phyloP scores from a whole-genome alignment of 352 stramenopile genomes.

The Phytophthora rubi region DNA sequence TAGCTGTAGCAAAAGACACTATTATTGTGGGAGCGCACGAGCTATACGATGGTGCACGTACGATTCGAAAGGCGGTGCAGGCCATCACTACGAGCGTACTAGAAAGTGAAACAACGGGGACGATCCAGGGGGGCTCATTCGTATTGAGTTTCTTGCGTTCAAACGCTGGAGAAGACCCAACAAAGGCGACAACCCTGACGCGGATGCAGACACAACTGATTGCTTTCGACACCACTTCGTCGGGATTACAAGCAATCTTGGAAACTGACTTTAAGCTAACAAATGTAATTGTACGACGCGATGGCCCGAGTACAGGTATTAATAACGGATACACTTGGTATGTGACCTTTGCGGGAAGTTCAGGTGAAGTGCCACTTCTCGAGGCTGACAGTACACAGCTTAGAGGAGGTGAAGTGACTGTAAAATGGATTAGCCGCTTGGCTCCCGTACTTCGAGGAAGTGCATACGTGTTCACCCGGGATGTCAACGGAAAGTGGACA shows the following conservation, averaged over 20 bases:
- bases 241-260: conserved; percentile 55
- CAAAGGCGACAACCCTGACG: conserved; percentile 21
- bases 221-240: conserved; percentile 53
- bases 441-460: conserved; percentile 69
- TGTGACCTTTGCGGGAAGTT: conserved; percentile 76
- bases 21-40: conserved; percentile 78
- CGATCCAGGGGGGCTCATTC: conserved; percentile 54
- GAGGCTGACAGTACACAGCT: conserved; percentile 54
- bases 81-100: conserved; percentile 53
- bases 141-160: conserved; percentile 49
- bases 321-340: conserved; percentile 79
- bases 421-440: conserved; percentile 54
- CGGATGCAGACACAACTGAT: conserved; percentile 57
- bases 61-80: conserved; percentile 80
- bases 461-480: conserved; percentile 72
- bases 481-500: conserved; percentile 64
- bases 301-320: conserved; percentile 43
- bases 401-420: conserved; percentile 34
- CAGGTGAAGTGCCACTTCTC: conserved; percentile 62
- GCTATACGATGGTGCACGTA: conserved; percentile 52
- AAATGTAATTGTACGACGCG: conserved; percentile 73
- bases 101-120: conserved; percentile 12
- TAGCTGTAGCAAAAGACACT: conserved; percentile 73
- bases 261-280: conserved; percentile 75
- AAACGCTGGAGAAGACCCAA: conserved; percentile 22